Percentiles rank a stretch among this genome's conserved stretches.
phyloP scores from a whole-genome alignment of 345 rosid species.

The Gynandropsis gynandra region DNA sequence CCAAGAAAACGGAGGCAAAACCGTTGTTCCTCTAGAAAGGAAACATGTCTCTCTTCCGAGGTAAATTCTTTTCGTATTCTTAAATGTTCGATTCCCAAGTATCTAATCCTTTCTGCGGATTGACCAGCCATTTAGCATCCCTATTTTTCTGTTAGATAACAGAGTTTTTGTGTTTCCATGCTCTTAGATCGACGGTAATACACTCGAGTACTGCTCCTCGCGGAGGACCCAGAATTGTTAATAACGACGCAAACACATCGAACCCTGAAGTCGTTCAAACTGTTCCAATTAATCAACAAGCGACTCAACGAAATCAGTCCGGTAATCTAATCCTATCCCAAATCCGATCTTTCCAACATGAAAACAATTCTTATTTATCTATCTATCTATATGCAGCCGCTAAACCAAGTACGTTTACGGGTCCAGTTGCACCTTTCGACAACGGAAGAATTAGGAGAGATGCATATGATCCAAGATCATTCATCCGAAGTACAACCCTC shows the following conservation, averaged over 20 bases:
- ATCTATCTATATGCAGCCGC: slow-evolving; percentile 29
- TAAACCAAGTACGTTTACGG: slow-evolving; percentile 59
- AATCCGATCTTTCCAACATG: neutral
- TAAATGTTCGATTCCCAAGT: too few species aligned
- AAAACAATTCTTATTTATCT: slow-evolving; percentile 11
- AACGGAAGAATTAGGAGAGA: slow-evolving; percentile 44
- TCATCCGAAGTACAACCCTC: slow-evolving; percentile 36
- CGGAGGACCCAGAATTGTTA: slow-evolving; percentile 36
- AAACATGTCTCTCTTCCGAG: slow-evolving; percentile 92
- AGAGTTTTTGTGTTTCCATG: slow-evolving; percentile 10
- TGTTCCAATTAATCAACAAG: slow-evolving; percentile 35
- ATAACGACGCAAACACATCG: slow-evolving; percentile 30
- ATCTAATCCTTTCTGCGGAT: too few species aligned
- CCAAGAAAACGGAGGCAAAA: slow-evolving; percentile 75
- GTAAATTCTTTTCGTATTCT: slow-evolving; percentile 36
- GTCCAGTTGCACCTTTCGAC: slow-evolving; percentile 55
- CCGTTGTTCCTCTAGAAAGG: slow-evolving; percentile 70
- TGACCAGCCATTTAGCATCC: too few species aligned
- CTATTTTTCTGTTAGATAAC: too few species aligned
- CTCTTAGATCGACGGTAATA: slow-evolving; percentile 70
- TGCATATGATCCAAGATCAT: slow-evolving; percentile 58
- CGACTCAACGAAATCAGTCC: slow-evolving; percentile 51
- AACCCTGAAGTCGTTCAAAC: slow-evolving; percentile 38
- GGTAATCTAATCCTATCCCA: slow-evolving; percentile 36
- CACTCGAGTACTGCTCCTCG: slow-evolving; percentile 46